Conservation (phyloP, 345 rosid genomes). For the Euphorbia tirucalli region DNA sequence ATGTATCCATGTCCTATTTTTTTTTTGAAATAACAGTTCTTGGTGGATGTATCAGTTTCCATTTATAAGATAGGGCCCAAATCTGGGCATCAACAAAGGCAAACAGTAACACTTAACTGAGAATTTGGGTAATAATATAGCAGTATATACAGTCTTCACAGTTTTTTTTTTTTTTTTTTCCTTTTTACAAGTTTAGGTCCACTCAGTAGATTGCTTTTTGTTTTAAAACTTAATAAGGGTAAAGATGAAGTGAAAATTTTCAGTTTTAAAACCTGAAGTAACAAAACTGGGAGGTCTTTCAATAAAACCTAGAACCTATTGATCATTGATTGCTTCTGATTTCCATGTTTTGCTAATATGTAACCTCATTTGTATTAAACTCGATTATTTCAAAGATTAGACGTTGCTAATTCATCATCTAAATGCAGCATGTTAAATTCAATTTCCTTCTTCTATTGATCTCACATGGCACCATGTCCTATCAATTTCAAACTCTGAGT, state of each 20-base stretch:
- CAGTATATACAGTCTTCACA: not conserved
- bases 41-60: no score
- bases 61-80: not conserved
- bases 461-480: not conserved
- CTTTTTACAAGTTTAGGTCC: not conserved
- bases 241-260: no score
- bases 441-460: not conserved
- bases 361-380: no score
- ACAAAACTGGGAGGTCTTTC: no score
- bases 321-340: not conserved
- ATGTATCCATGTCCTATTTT: no score
- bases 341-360: not conserved
- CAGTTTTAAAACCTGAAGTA: no score
- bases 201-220: not conserved
- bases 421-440: not conserved
- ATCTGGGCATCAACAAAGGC: no score
- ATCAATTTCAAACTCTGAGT: not conserved
- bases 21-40: no score
- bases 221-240: no score
- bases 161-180: not conserved
- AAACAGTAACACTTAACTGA: not conserved
- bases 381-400: not conserved
- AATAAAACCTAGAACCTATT: not conserved
- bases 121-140: not conserved
- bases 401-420: not conserved